These are phyloP conservation scores for Pleurotus cornucopiae DNA, from an alignment of 768 basidiomycete genomes.

Conservation along the genomic window DNA sequence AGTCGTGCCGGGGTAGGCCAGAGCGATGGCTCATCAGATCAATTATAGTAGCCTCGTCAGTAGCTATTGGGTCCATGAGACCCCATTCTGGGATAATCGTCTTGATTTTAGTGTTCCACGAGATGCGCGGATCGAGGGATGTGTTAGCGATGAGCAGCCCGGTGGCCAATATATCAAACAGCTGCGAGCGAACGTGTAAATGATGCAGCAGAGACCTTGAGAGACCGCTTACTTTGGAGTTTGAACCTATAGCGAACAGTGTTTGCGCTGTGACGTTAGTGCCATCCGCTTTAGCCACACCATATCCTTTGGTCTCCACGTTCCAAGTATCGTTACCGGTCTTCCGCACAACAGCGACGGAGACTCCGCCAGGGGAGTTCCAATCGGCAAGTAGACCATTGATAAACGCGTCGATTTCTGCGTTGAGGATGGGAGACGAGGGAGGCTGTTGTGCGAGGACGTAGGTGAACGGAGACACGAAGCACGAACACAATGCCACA, in stretches of 20 bases:
- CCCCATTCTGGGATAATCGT: conserved; percentile 20
- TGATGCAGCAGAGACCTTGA: too few species aligned
- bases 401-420: conserved; percentile 17
- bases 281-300: conserved; percentile 15
- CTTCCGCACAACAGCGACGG: conserved; percentile 15
- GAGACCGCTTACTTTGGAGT: conserved; percentile 15
- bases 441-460: too few species aligned
- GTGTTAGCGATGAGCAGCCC: conserved; percentile 23
- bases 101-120: conserved; percentile 20
- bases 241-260: conserved; percentile 17
- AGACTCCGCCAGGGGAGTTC: conserved; percentile 17
- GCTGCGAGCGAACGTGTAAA: conserved; percentile 8
- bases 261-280: conserved; percentile 14
- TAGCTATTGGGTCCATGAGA: conserved; percentile 20
- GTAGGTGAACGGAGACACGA: too few species aligned
- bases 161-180: conserved; percentile 19
- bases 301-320: conserved; percentile 18
- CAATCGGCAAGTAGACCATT: conserved; percentile 11
- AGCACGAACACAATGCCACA: too few species aligned
- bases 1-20: conserved; percentile 21
- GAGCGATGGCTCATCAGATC: conserved; percentile 26
- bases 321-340: conserved; percentile 14
- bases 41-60: conserved; percentile 15
- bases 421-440: conserved; percentile 9
- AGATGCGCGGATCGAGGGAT: conserved; percentile 16